A percentile compares a stretch with the other conserved stretches of the same genome.
Evolutionary conservation across 2,329 filamentous ascomycete genomes (phyloP).

Genomic region (Pseudogymnoascus destructans): DNA sequence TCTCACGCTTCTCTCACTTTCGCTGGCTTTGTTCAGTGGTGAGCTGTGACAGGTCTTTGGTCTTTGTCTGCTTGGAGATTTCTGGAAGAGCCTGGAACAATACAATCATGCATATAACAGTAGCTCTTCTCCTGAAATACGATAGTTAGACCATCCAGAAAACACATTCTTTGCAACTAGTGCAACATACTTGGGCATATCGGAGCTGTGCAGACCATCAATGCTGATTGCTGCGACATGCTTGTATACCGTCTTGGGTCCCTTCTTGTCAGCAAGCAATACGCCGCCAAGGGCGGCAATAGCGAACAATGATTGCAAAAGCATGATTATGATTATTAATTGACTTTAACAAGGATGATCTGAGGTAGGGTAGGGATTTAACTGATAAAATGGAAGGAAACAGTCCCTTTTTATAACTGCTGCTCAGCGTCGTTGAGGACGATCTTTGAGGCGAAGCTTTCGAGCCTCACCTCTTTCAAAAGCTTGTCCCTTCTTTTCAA

Average conservation of each 20-base stretch:
- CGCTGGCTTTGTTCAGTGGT: too few species aligned
- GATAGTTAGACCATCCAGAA: too few species aligned
- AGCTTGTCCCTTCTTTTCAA: not conserved
- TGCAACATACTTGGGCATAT: constrained; percentile 19
- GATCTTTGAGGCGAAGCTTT: not conserved
- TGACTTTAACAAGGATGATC: not conserved
- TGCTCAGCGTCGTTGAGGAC: not conserved
- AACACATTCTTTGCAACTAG: too few species aligned
- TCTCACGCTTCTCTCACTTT: too few species aligned
- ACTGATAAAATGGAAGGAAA: not conserved
- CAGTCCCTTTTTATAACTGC: not conserved
- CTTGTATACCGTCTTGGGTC: constrained; percentile 14
- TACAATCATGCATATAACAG: too few species aligned
- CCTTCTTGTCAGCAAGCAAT: constrained; percentile 10
- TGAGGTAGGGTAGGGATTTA: not conserved
- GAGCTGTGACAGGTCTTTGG: too few species aligned
- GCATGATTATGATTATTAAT: constrained; percentile 14
- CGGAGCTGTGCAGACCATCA: constrained; percentile 20
- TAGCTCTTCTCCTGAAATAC: too few species aligned
- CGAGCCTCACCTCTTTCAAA: not conserved
- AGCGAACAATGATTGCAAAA: constrained; percentile 11
- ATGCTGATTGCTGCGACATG: constrained; percentile 19
- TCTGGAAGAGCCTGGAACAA: too few species aligned
- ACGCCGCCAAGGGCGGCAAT: constrained; percentile 4
- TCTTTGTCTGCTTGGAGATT: too few species aligned